These are phyloP conservation scores for Beta vulgaris DNA, from an alignment of 148 eudicot species.

Conservation along the genomic window DNA sequence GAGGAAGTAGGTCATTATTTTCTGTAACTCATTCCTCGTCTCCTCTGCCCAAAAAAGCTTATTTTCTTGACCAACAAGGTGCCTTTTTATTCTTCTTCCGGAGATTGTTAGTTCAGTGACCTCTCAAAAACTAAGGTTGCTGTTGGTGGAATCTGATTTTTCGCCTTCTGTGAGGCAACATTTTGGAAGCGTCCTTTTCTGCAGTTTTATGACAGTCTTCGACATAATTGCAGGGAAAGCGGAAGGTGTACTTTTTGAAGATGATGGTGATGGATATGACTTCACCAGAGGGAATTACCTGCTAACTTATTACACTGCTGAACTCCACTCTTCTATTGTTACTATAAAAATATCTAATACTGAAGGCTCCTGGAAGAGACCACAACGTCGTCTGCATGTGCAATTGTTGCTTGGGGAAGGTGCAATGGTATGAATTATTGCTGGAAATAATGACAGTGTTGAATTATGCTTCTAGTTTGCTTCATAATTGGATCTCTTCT, in stretches of 20 bases:
- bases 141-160: background rate
- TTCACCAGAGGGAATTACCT: slow-evolving; percentile 73
- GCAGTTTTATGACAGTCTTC: slow-evolving; percentile 22
- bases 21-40: background rate
- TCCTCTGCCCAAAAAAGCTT: background rate
- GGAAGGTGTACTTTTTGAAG: slow-evolving; percentile 87
- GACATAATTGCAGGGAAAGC: slow-evolving; percentile 69
- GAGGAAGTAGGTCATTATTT: too few relatives aligned
- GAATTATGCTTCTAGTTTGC: slow-evolving; percentile 5
- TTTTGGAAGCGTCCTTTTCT: background rate
- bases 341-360: slow-evolving; percentile 60
- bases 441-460: slow-evolving; percentile 10
- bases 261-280: slow-evolving; percentile 96
- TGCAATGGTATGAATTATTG: slow-evolving; percentile 53
- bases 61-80: background rate
- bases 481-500: background rate
- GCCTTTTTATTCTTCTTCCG: background rate
- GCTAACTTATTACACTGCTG: slow-evolving; percentile 80
- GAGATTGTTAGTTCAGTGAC: background rate
- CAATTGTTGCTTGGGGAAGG: slow-evolving; percentile 67
- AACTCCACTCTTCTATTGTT: slow-evolving; percentile 66
- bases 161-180: background rate
- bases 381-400: slow-evolving; percentile 76
- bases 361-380: slow-evolving; percentile 85
- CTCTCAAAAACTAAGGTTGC: background rate